These are phyloP conservation scores for Chaetomiaceae sp. DNA, from an alignment of 2,329 filamentous ascomycete genomes.

Conservation along the genomic window DNA sequence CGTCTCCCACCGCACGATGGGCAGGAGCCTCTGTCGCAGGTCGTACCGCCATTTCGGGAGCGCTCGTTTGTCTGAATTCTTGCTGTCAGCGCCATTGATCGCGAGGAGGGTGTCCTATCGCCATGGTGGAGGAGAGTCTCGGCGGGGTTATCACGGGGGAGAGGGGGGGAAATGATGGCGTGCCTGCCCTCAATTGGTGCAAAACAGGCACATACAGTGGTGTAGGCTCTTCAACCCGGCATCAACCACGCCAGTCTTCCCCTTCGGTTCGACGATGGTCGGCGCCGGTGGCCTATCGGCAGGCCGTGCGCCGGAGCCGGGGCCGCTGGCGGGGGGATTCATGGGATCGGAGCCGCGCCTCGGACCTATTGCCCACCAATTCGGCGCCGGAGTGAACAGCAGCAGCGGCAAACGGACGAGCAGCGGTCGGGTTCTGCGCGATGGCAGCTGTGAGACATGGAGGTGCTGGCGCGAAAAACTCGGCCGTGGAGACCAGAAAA, in stretches of 20 bases:
- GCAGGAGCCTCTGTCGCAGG: conserved; percentile 75
- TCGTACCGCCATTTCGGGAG: conserved; percentile 86
- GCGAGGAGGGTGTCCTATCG: not conserved
- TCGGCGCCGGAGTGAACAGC: conserved; percentile 5
- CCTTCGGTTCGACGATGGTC: conserved; percentile 17
- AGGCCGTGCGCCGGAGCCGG: conserved; percentile 31
- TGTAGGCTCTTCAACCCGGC: conserved; percentile 77
- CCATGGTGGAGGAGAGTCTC: not conserved
- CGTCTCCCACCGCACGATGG: conserved; percentile 89
- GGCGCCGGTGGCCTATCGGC: conserved; percentile 33
- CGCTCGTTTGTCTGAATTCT: conserved; percentile 65
- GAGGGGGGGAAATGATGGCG: not conserved
- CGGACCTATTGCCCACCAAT: conserved; percentile 11
- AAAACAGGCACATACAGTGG: conserved; percentile 56
- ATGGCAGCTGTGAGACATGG: conserved; percentile 10
- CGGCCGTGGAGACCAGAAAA: not conserved
- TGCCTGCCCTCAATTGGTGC: not conserved
- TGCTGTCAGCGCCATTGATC: conserved; percentile 5
- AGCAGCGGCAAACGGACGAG: not conserved
- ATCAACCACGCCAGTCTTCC: conserved; percentile 43
- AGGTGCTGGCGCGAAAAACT: not conserved
- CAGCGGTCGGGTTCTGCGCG: not conserved
- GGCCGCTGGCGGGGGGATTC: conserved; percentile 26
- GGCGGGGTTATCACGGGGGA: conserved; percentile 9
- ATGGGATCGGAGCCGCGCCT: conserved; percentile 22